Evolutionary conservation across 2,329 filamentous ascomycete genomes (phyloP), one percentile per base, ranked within the genome.

Genomic region (Daldinia sp.): DNA sequence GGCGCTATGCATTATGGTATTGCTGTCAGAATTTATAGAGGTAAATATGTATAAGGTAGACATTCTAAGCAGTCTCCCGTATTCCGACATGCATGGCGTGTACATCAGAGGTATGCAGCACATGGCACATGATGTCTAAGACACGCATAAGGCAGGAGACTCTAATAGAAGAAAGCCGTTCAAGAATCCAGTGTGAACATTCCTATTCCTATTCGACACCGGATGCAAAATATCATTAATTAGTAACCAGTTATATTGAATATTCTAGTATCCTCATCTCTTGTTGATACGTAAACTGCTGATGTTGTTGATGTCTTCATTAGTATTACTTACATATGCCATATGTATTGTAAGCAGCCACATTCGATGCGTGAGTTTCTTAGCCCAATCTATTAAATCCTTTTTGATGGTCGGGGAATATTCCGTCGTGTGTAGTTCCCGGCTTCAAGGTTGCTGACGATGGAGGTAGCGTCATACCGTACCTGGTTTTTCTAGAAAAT

Each of bases 41-140:
- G 30, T 20, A 5, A n/a, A 33, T 33, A 5, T 33, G 3, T 7
- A 4, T 30, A 30, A 30, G 28, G 28, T 33, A 48, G 42, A 6
- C 30, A 50, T 6, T 46, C 7, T 50, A 50, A 50, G 26, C 46
- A 10, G 26, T 28, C 26, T 50, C 6, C 26, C 46, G 26, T 33
- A 33, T 54, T 56, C 10, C 33, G 23, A 18, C 37, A 56, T 41
- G 23, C 35, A 56, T 42, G 37, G 13, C 39, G 33, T 26, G 33
- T 56, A 30, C 46, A 18, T 48, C 7, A 23, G 20, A 23, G 20
- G 20, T 56, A 56, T 56, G 35, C 53, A 41, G 53, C 53, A 56
- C 33, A 42, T 56, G 53, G 53, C 51, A 54, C 51, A 37, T 54
- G 51, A 35, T 54, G 51, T 37, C 30, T 54, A 54, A 54, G 51